phyloP scores from a whole-genome alignment of 1,139 yeast genomes.

The Candida tunisiensis region DNA sequence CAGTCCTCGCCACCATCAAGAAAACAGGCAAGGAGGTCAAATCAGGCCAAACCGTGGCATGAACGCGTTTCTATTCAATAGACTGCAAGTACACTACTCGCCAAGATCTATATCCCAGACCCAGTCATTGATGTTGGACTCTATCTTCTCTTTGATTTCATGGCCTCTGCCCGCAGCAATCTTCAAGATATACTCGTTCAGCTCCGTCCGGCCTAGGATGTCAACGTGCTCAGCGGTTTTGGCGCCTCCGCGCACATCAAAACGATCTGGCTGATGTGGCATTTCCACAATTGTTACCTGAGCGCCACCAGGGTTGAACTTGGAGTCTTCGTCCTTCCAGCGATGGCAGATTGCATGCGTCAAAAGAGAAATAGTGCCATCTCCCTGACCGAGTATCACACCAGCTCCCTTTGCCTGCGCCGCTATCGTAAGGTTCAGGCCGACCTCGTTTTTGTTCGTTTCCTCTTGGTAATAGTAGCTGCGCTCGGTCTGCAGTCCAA shows the following conservation, averaged over 20 bases:
- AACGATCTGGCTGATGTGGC: constrained; percentile 82
- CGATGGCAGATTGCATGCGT: constrained; percentile 73
- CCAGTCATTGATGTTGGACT: constrained; percentile 45
- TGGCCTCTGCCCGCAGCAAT: constrained; percentile 75
- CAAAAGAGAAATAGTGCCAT: constrained; percentile 80
- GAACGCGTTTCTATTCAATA: neutral
- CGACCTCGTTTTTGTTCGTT: constrained; percentile 25
- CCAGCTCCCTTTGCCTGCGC: constrained; percentile 40
- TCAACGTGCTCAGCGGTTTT: constrained; percentile 97
- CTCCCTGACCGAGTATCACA: constrained; percentile 81
- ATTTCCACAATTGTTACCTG: constrained; percentile 74
- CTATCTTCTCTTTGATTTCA: constrained; percentile 38
- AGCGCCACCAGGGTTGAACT: constrained; percentile 68
- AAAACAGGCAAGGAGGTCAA: constrained; percentile 84
- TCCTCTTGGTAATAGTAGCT: constrained; percentile 74
- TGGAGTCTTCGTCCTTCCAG: constrained; percentile 59
- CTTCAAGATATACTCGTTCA: constrained; percentile 67
- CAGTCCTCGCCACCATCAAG: constrained; percentile 59
- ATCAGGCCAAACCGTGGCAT: constrained; percentile 26
- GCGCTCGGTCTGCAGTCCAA: constrained; percentile 89
- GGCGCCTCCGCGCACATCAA: constrained; percentile 94
- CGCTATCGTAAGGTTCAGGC: constrained; percentile 46
- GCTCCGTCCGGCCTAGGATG: constrained; percentile 80
- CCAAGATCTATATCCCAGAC: constrained; percentile 31
- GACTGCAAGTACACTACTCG: neutral